phyloP scores from a whole-genome alignment of 2,329 filamentous ascomycete genomes.

The Exserohilum turcica region DNA sequence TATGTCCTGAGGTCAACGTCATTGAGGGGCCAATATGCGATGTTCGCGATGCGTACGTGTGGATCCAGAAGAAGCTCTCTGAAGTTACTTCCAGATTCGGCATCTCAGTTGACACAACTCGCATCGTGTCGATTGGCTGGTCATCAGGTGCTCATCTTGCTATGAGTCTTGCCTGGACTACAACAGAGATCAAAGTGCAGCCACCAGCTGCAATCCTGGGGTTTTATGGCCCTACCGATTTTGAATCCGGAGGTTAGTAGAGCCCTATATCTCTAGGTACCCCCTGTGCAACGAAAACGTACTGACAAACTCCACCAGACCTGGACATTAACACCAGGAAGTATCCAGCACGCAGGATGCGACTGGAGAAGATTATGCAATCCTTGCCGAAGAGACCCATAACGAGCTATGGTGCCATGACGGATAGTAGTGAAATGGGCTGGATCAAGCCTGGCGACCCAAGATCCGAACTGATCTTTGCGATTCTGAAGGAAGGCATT shows the following conservation, averaged over 20 bases:
- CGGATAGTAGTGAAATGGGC: slow-evolving; percentile 7
- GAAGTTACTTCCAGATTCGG: neutral
- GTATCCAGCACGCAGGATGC: slow-evolving; percentile 7
- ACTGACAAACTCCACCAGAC: no score
- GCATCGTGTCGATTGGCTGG: slow-evolving; percentile 5
- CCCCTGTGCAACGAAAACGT: no score
- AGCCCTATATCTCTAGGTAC: no score
- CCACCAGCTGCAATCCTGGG: slow-evolving; percentile 5
- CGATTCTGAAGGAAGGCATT: slow-evolving; percentile 2
- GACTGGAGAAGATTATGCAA: slow-evolving; percentile 8
- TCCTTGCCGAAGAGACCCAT: slow-evolving; percentile 1
- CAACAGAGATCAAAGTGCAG: neutral
- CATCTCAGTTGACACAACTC: slow-evolving; percentile 1
- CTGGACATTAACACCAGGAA: slow-evolving; percentile 1
- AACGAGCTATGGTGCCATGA: slow-evolving; percentile 7
- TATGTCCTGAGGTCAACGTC: slow-evolving; percentile 57
- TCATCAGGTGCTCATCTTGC: slow-evolving; percentile 8
- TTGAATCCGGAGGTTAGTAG: neutral
- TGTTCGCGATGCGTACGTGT: slow-evolving; percentile 40
- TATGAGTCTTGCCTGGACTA: slow-evolving; percentile 10
- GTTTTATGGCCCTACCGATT: slow-evolving; percentile 7
- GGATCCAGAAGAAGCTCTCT: slow-evolving; percentile 8
- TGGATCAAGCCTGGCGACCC: slow-evolving; percentile 9
- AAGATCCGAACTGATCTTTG: slow-evolving; percentile 7
- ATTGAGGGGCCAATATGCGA: slow-evolving; percentile 56